phyloP scores from a whole-genome alignment of 345 rosid genomes.

The Eucalyptus virginea region DNA sequence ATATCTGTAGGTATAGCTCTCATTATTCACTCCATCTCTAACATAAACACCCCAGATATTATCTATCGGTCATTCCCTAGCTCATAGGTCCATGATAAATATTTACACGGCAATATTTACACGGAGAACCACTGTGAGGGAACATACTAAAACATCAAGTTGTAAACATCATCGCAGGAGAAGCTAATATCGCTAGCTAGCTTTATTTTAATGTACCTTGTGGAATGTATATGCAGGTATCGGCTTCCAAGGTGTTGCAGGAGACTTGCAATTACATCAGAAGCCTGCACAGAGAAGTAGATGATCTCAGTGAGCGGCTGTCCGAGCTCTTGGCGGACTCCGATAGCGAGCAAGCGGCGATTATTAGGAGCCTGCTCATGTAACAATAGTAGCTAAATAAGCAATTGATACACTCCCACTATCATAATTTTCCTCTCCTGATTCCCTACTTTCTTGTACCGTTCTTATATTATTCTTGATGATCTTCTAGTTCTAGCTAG shows the following conservation, averaged over 20 bases:
- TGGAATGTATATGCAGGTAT: conserved; percentile 29
- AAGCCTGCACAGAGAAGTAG: conserved; percentile 87
- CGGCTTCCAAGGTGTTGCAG: conserved; percentile 90
- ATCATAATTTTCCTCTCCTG: neutral
- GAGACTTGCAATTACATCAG: conserved; percentile 97
- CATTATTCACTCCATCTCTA: neutral
- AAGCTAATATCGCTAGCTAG: neutral
- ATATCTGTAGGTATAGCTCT: neutral
- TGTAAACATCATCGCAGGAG: neutral
- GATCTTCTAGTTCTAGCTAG: neutral
- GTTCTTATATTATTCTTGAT: neutral
- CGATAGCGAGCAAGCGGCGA: conserved; percentile 72
- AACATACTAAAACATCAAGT: neutral
- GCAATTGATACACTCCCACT: neutral
- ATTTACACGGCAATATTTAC: neutral
- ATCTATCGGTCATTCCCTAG: neutral
- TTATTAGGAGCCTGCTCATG: conserved; percentile 78
- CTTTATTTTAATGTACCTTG: neutral
- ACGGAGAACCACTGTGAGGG: neutral
- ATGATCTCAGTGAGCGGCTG: conserved; percentile 82
- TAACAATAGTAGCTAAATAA: conserved; percentile 27
- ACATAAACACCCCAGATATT: neutral
- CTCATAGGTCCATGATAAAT: neutral
- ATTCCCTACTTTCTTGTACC: neutral
- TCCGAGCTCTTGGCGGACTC: conserved; percentile 71